Evolutionary conservation across 495 filamentous ascomycete genomes (phyloP), one percentile per base, ranked within the genome.

Genomic region (Pyrenopolyporus hunteri): DNA sequence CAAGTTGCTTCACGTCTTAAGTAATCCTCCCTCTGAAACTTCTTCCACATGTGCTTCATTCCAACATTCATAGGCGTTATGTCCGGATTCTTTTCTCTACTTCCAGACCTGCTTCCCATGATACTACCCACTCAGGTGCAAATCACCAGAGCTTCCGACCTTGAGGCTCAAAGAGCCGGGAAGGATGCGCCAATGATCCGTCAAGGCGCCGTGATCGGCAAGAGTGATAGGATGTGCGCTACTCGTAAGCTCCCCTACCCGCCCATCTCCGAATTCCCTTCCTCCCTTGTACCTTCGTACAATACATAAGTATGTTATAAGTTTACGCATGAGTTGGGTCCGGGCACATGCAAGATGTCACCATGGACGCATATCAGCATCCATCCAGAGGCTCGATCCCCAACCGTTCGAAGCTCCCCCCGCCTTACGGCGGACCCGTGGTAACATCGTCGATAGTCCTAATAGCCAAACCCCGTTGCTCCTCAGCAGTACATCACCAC

Each of bases 201-300:
- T 73, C 31, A 83, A 54, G 78, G 82, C 35, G 85, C 86, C 20
- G 80, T 89, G 43, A 76, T 83, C 33, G 75, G 79, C 54, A 80
- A 83, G 63, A 80, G 79, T 9, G 83, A 87, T 39, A 82, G 76
- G 22, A 74, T 89, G 63, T 87, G 80, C 57, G 76, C 80, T 13
- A 75, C 78, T 28, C 74, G 81, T 83, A 59, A 69, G 72, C 57
- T 19, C 52, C 43, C 20, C 40, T 50, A 44, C 13, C n/a, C 10
- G 17, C 14, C 36, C 29, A 40, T 45, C 25, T 17, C 23, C 32
- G n/a, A 29, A 6, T 46, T 46, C 20, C 26, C 31, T 20, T n/a
- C n/a, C n/a, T n/a, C n/a, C n/a, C n/a, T n/a, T n/a, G n/a, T n/a
- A n/a, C n/a, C n/a, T n/a, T n/a, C n/a, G n/a, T n/a, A n/a, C n/a